These are phyloP conservation scores for Friedmanniomyces simplex DNA, from an alignment of 495 filamentous ascomycete species.

Conservation along the genomic window DNA sequence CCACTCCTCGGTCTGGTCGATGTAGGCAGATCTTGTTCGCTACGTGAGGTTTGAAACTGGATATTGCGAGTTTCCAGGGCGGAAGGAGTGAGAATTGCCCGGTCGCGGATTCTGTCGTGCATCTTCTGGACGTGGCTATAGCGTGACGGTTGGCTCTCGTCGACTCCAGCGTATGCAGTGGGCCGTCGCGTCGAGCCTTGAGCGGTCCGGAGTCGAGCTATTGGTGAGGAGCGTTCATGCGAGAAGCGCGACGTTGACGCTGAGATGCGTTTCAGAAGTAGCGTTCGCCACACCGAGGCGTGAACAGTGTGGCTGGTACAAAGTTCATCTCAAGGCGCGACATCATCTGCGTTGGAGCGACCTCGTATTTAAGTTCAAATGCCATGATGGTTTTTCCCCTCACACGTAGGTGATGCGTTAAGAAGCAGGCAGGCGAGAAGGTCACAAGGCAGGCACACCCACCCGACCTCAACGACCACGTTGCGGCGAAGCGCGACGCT, in stretches of 20 bases:
- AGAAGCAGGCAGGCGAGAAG: neutral
- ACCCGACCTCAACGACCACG: too few species aligned
- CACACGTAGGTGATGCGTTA: too few species aligned
- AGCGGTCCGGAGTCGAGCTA: neutral
- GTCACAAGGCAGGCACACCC: neutral
- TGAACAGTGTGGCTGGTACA: neutral
- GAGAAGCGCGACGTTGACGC: slow-evolving; percentile 5
- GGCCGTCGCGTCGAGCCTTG: slow-evolving; percentile 1
- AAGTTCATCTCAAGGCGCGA: neutral
- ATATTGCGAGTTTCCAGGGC: neutral
- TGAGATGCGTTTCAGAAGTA: slow-evolving; percentile 1
- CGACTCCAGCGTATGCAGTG: neutral
- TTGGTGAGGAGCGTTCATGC: slow-evolving; percentile 1
- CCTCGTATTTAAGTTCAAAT: too few species aligned
- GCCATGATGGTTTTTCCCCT: too few species aligned
- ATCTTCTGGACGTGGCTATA: neutral
- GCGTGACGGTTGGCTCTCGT: neutral
- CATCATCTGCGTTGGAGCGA: too few species aligned
- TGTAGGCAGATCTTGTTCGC: neutral
- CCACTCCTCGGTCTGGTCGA: neutral
- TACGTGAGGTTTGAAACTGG: neutral
- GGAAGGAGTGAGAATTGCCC: neutral
- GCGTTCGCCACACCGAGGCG: neutral
- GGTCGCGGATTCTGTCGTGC: neutral
- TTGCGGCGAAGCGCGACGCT: neutral